phyloP scores from a whole-genome alignment of 495 filamentous ascomycete genomes.

The Aspergillus olivimuriae region DNA sequence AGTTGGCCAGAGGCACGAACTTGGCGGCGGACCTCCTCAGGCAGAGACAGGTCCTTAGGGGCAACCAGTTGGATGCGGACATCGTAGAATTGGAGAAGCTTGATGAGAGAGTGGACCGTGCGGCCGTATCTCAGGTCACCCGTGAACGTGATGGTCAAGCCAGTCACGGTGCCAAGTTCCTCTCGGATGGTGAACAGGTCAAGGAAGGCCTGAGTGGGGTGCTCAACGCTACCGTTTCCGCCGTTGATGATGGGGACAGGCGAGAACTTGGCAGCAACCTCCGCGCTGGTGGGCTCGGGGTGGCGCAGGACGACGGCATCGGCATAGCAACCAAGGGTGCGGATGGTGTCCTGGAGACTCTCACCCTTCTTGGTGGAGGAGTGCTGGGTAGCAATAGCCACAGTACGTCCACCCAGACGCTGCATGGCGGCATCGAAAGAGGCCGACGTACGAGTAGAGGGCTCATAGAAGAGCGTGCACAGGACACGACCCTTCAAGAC shows the following conservation, averaged over 20 bases:
- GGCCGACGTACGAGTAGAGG: constrained; percentile 88
- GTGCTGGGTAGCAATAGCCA: constrained; percentile 68
- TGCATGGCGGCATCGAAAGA: constrained; percentile 99
- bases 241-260: constrained; percentile 92
- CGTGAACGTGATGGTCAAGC: constrained; percentile 89
- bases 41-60: constrained; percentile 71
- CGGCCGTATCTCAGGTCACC: constrained; percentile 91
- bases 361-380: constrained; percentile 92
- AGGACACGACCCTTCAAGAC: constrained; percentile 80
- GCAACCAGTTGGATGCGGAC: constrained; percentile 89
- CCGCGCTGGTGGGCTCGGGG: constrained; percentile 70
- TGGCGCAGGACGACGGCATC: constrained; percentile 94
- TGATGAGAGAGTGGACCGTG: constrained; percentile 88
- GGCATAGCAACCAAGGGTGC: constrained; percentile 87
- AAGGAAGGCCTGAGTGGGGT: constrained; percentile 97
- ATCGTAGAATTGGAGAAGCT: constrained; percentile 89
- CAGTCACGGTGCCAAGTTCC: constrained; percentile 90
- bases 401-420: constrained; percentile 78
- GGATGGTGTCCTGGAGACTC: constrained; percentile 83
- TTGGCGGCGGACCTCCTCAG: constrained; percentile 61
- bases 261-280: constrained; percentile 76
- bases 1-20: constrained; percentile 70
- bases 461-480: constrained; percentile 93
- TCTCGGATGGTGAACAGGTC: constrained; percentile 98
- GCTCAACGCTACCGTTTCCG: constrained; percentile 89